Evolutionary conservation across 1,139 yeast genomes (phyloP), one percentile per base, ranked within the genome.

Genomic region (Trichomonascaceae sp.): DNA sequence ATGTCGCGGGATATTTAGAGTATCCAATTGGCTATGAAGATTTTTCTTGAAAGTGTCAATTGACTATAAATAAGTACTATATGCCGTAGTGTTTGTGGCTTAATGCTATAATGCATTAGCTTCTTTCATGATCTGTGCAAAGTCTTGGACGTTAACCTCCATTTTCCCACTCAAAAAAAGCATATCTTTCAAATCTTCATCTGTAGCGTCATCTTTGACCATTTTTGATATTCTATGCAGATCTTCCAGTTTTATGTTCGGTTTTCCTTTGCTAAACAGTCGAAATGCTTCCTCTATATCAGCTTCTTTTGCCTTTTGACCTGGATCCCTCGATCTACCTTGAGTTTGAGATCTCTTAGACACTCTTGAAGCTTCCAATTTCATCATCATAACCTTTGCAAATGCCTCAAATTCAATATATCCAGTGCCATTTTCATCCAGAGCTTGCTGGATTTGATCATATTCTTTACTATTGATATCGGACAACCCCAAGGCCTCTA

Each of bases 101-200:
- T 41, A n/a, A n/a, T n/a, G n/a, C 59, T 57, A 57, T 19, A 57
- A 41, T 7, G 49, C 61, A 20, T 58, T 57, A 13, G 60, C 61
- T 30, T 56, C 53, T 45, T 52, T 57, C 62, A 65, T 60, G 15
- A 66, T 58, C 6, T 50, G 32, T 18, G 51, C 53, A 52, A 66
- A 66, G 9, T 60, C 61, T 7, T 55, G 58, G 17, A 61, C 43
- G 32, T 55, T 53, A 7, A 65, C 64, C 2, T 43, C 44, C 8
- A 38, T 52, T 30, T 53, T 66, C 27, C 61, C 59, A 13, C 67
- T 63, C 30, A 64, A 54, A 10, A 55, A 52, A 32, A 70, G 55
- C 75, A 72, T 71, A 19, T 63, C 67, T 19, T 48, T 50, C 41
- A 72, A 60, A 15, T 72, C 72, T 13, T 59, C 62, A 4, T 63